Evolutionary conservation across 495 filamentous ascomycete species (phyloP).

Genomic region (Aspergillus taichungensis): DNA sequence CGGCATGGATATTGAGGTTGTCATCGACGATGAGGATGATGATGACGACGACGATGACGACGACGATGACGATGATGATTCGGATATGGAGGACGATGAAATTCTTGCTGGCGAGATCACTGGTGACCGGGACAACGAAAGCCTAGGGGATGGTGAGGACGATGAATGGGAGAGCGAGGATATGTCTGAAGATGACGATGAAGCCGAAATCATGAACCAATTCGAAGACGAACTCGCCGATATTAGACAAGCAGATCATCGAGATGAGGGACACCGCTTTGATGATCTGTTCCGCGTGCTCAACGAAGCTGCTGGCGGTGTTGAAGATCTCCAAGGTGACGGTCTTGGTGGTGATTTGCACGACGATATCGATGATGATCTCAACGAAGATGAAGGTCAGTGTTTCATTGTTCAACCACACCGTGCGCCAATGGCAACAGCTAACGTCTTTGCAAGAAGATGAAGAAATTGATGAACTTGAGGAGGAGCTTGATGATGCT

Average conservation of each 20-base stretch:
- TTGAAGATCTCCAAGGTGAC: constrained; percentile 28
- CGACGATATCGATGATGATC: constrained; percentile 55
- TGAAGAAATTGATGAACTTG: constrained; percentile 46
- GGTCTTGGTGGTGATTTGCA: constrained; percentile 31
- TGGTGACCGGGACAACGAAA: constrained; percentile 58
- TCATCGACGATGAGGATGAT: constrained; percentile 65
- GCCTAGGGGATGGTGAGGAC: constrained; percentile 46
- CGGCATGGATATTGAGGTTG: constrained; percentile 72
- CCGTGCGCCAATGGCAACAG: background rate
- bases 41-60: constrained; percentile 54
- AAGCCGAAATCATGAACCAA: constrained; percentile 43
- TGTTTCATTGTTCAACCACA: constrained; percentile 8
- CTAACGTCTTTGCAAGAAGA: constrained; percentile 25
- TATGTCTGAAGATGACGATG: constrained; percentile 46
- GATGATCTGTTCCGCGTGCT: constrained; percentile 36
- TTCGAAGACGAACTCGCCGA: constrained; percentile 46
- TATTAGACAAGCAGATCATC: constrained; percentile 57
- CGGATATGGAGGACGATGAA: constrained; percentile 45
- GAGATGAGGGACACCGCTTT: constrained; percentile 48
- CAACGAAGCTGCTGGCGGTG: constrained; percentile 31
- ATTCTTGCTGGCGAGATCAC: constrained; percentile 47
- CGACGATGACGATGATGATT: constrained; percentile 58
- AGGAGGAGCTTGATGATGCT: constrained; percentile 42
- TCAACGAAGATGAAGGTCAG: constrained; percentile 62
- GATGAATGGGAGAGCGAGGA: constrained; percentile 55